Base-by-base conservation (phyloP, 2,329 filamentous ascomycete genomes). In the Cladosporium sp. region DNA sequence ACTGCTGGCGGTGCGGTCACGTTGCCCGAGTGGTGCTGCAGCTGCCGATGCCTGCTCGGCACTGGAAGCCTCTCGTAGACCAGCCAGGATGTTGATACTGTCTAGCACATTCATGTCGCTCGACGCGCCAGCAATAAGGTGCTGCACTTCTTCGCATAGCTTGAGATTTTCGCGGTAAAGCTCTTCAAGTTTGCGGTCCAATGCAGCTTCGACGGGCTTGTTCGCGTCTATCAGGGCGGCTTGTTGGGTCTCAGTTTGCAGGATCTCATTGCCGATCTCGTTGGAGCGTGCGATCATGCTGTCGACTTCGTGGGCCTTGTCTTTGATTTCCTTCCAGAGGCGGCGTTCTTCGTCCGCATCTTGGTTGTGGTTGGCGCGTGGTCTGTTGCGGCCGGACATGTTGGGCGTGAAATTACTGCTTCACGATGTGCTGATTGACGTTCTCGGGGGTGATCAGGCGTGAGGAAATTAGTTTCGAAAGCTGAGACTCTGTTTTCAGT, bases 291-390 rank as follows among this genome's bases (percentile, higher is more conserved):
- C 67, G 72, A 82, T 79, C 71, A 83, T 78, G 47, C 71, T 73
- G 66, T 84, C 82, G 32, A 83, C 79, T 55, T 80, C 76, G 59
- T 78, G 80, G 6, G 78, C 80, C 68, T 82, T 80, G 51, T 77
- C 75, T 61, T 78, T 78, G 66, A 84, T 81, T 66, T 80, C 78
- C 63, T 79, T 81, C 82, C 82, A 84, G 64, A 84, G 72, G 18
- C 80, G 76, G 36, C 81, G 76, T 72, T 84, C 82, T 72, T 84
- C 82, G 64, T 84, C 82, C 54, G 81, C 78, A 67, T 84, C 82
- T 65, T 84, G 81, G 68, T 82, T 78, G 34, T 83, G 70, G 77
- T 77, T 81, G 71, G 68, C 80, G 73, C 69, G 75, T 70, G 68
- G 81, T 69, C 82, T 74, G 71, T 77, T 83, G 58, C 81, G 80